These are phyloP conservation scores for Lophium mytilinum DNA, from an alignment of 495 filamentous ascomycete genomes.

Conservation along the genomic window DNA sequence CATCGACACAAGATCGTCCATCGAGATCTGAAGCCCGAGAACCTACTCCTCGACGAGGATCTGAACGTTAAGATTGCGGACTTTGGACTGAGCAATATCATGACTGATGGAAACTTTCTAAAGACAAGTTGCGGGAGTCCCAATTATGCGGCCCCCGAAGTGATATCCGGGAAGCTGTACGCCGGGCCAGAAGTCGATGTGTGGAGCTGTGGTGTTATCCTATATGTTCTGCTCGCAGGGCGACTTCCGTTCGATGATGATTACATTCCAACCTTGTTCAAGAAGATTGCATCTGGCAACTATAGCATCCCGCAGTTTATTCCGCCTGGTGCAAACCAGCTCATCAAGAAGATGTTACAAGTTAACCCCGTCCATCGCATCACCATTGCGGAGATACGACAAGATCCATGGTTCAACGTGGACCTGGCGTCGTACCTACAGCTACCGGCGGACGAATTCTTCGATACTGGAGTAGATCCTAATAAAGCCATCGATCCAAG, in stretches of 20 bases:
- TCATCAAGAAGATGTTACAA: slow-evolving; percentile 90
- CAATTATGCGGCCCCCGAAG: slow-evolving; percentile 96
- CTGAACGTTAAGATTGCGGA: slow-evolving; percentile 99
- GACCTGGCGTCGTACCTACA: slow-evolving; percentile 78
- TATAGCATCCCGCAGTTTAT: slow-evolving; percentile 86
- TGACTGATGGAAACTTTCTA: slow-evolving; percentile 98
- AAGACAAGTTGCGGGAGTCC: slow-evolving; percentile 98
- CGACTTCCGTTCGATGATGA: slow-evolving; percentile 95
- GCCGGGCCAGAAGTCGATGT: slow-evolving; percentile 97
- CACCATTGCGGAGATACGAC: slow-evolving; percentile 84
- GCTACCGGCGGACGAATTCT: slow-evolving; percentile 85
- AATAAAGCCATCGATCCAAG: slow-evolving; percentile 79
- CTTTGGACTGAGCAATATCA: slow-evolving; percentile 97
- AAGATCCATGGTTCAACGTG: slow-evolving; percentile 90
- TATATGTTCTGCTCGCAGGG: slow-evolving; percentile 90
- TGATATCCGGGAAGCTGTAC: slow-evolving; percentile 95
- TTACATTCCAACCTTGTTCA: slow-evolving; percentile 79
- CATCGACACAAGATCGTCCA: slow-evolving; percentile 98
- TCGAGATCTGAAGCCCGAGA: slow-evolving; percentile 95
- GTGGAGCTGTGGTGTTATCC: slow-evolving; percentile 97
- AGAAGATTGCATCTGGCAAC: slow-evolving; percentile 81
- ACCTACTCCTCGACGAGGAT: slow-evolving; percentile 83
- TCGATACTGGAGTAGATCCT: slow-evolving; percentile 84
- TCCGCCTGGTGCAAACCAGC: slow-evolving; percentile 67
- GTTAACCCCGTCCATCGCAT: slow-evolving; percentile 91